Conservation (phyloP, 352 stramenopile species). For the Phytophthora pseudosyringae region DNA sequence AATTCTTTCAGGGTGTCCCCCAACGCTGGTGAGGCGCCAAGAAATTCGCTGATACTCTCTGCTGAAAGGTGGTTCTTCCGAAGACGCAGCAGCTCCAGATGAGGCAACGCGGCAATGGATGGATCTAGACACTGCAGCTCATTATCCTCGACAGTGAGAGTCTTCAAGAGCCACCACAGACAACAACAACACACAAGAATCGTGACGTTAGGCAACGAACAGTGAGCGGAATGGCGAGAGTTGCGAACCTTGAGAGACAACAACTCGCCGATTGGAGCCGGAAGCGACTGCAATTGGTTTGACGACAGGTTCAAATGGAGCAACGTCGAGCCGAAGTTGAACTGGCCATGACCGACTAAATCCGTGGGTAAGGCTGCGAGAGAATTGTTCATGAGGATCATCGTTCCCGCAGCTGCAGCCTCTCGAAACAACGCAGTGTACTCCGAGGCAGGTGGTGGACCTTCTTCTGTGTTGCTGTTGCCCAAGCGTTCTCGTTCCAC, state of each 20-base stretch:
- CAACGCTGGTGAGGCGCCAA: slow-evolving; percentile 30
- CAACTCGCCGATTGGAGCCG: slow-evolving; percentile 52
- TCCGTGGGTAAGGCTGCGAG: slow-evolving; percentile 41
- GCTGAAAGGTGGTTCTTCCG: slow-evolving; percentile 77
- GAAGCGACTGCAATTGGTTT: slow-evolving; percentile 60
- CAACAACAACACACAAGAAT: neutral
- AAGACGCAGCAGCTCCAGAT: slow-evolving; percentile 66
- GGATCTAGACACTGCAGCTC: slow-evolving; percentile 52
- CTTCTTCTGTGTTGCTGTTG: slow-evolving; percentile 11
- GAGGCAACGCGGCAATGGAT: slow-evolving; percentile 48
- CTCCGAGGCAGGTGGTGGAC: slow-evolving; percentile 11
- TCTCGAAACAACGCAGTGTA: slow-evolving; percentile 57
- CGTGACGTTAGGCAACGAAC: neutral
- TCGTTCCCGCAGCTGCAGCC: slow-evolving; percentile 55
- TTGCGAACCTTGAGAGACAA: slow-evolving; percentile 46
- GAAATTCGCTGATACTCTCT: slow-evolving; percentile 49
- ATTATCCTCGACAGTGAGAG: slow-evolving; percentile 78
- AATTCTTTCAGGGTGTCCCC: slow-evolving; percentile 58
- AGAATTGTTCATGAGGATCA: slow-evolving; percentile 53
- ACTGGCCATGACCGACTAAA: slow-evolving; percentile 25
- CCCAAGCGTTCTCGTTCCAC: slow-evolving; percentile 32
- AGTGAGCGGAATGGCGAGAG: neutral
- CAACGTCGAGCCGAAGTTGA: slow-evolving; percentile 58
- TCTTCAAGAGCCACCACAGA: slow-evolving; percentile 36
- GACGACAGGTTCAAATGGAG: slow-evolving; percentile 75